Evolutionary conservation across 2,329 filamentous ascomycete genomes (phyloP), one percentile per base, ranked within the genome.

Genomic region (Fusarium goolgardi): DNA sequence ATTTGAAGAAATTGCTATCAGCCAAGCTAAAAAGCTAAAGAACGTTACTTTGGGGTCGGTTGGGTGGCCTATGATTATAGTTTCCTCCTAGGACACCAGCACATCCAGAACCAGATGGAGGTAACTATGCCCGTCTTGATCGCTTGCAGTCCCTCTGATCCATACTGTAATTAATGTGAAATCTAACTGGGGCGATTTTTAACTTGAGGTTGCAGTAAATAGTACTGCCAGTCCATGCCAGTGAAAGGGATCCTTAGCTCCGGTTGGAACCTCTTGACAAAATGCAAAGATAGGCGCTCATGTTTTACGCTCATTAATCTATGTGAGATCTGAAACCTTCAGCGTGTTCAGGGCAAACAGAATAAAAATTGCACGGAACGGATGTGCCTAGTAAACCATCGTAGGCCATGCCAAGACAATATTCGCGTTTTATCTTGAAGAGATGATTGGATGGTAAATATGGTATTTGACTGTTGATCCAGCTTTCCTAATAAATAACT

Each of bases 401-500:
- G n/a, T n/a, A n/a, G n/a, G 10, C 9, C 35, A 13, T 21, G n/a
- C 12, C 11, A n/a, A 39, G n/a, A 39, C 6, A 20, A 21, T 20
- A 13, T 39, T 12, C 35, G 21, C n/a, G n/a, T 37, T 15, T 13
- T 10, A 11, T 37, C 6, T 20, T 21, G 10, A 25, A 23, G 2
- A 20, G 1, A 11, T 4, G 3, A 43, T 23, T 2, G 1, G 29
- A 55, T 46, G 56, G 46, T 41, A 39, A 45, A 27, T 52, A 46
- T 62, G 29, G 29, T 61, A 46, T 46, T 44, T 31, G 21, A 16
- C 57, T 12, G 44, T 35, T 21, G n/a, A 25, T 11, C 18, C 6
- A 31, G 46, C 29, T 41, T 39, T n/a, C 35, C 13, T 25, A 61
- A 41, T 8, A 23, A 56, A n/a, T 20, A 50, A 16, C 47, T n/a